phyloP scores from a whole-genome alignment of 1,284 basidiomycete genomes.

The Takashimella koratensis region DNA sequence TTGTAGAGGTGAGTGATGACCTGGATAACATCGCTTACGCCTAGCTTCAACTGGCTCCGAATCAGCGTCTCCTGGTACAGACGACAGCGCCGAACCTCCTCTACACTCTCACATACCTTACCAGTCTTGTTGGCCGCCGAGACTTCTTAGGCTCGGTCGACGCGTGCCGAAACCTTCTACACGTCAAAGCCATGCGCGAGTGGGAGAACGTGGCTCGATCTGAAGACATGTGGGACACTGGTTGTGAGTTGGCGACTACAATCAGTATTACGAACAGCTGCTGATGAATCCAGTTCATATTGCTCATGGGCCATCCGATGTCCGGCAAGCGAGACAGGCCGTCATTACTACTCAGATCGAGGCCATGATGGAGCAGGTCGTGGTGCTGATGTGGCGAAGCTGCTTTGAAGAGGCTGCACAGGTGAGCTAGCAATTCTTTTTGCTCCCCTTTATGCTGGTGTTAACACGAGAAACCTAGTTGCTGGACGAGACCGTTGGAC shows the following conservation, averaged over 20 bases:
- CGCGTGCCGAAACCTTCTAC: conserved; percentile 24
- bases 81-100: conserved; percentile 36
- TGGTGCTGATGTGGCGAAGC: conserved; percentile 31
- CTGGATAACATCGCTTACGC: too few species aligned
- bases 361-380: conserved; percentile 37
- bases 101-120: conserved; percentile 31
- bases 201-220: conserved; percentile 17
- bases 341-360: conserved; percentile 29
- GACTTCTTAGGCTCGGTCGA: conserved; percentile 24
- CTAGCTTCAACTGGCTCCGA: conserved; percentile 8
- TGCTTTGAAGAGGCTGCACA: conserved; percentile 19
- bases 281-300: conserved; percentile 20
- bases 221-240: conserved; percentile 42
- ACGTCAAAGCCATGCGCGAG: conserved; percentile 23
- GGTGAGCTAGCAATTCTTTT: conserved; percentile 13
- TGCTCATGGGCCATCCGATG: conserved; percentile 23
- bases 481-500: conserved; percentile 13
- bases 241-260: conserved; percentile 25
- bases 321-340: conserved; percentile 9
- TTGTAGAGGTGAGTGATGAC: conserved; percentile 19
- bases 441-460: too few species aligned
- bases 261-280: neutral
- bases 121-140: conserved; percentile 26
- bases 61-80: conserved; percentile 25
- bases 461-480: too few species aligned